phyloP scores from a whole-genome alignment of 164 flowering plant species.

The Chimonanthus praecox region DNA sequence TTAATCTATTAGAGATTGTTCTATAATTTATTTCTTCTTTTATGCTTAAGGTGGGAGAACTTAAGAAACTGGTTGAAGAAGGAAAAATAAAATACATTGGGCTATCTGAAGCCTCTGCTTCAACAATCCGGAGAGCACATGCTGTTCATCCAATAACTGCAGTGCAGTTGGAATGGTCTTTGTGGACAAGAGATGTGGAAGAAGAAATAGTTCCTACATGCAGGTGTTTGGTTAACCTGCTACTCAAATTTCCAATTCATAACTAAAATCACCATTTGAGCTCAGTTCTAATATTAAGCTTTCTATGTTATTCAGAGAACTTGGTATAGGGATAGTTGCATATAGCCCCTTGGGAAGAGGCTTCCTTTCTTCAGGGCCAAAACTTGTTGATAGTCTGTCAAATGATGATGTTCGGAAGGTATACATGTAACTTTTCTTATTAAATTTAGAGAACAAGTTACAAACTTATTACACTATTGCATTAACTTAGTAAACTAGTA shows the following conservation, averaged over 20 bases:
- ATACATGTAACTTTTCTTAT: not conserved
- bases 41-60: conserved; percentile 11
- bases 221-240: conserved; percentile 5
- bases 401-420: conserved; percentile 46
- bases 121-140: conserved; percentile 23
- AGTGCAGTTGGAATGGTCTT: conserved; percentile 22
- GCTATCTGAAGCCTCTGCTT: conserved; percentile 23
- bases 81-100: conserved; percentile 21
- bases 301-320: conserved; percentile 12
- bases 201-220: conserved; percentile 24
- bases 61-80: conserved; percentile 23
- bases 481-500: not conserved
- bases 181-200: conserved; percentile 21
- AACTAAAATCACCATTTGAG: not conserved
- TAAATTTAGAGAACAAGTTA: not conserved
- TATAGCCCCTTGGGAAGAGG: conserved; percentile 58
- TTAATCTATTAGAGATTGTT: not conserved
- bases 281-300: not conserved
- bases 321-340: conserved; percentile 58
- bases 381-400: conserved; percentile 28
- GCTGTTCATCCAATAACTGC: conserved; percentile 23
- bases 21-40: not conserved
- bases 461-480: not conserved
- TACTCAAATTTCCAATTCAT: not conserved
- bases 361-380: conserved; percentile 45